Evolutionary conservation across 2,329 filamentous ascomycete genomes (phyloP), one percentile per base, ranked within the genome.

Genomic region (Aureobasidium sp.): DNA sequence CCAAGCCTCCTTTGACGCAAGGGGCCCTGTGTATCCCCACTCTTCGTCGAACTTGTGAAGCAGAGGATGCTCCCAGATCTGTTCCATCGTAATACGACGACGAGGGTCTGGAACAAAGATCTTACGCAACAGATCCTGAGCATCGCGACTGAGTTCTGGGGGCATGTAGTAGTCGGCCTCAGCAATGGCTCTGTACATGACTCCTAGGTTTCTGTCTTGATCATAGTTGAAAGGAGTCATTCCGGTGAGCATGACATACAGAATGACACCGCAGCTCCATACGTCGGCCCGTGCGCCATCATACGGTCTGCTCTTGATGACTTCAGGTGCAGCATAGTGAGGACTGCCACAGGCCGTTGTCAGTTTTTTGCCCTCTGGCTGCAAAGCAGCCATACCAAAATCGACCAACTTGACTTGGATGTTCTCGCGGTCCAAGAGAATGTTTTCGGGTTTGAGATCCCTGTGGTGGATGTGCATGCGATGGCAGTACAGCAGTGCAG

Each of bases 371-470:
- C 86, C 87, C 27, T 85, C 82, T 3, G 89, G 89, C 73, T 97
- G 93, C 46, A 97, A 80, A 3, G 93, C 93, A 48, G 94, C 94
- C 92, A 99, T 97, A 46, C 94, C 93, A 74, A 99, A 99, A 74
- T 99, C 94, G 57, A 93, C 93, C 69, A 99, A 87, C 76, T 97
- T 99, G 73, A 97, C 86, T 63, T 89, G 86, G 59, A 87, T 83
- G 51, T 73, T 76, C 6, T 87, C 79, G 3, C 80, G 79, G 63
- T 92, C 92, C 56, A 99, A 81, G 20, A 99, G 81, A 50, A 99
- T 97, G 69, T 99, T 99, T 76, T 99, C 94, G 0, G 92, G 94
- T 75, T 99, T 99, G 59, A 99, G 80, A 69, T 99, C 94, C 27
- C 94, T 89, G 72, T 99, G 94, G 72, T 92, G 96, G 66, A 99